Evolutionary conservation across 495 filamentous ascomycete genomes (phyloP), one percentile per base, ranked within the genome.

Genomic region (Tuber brumale): DNA sequence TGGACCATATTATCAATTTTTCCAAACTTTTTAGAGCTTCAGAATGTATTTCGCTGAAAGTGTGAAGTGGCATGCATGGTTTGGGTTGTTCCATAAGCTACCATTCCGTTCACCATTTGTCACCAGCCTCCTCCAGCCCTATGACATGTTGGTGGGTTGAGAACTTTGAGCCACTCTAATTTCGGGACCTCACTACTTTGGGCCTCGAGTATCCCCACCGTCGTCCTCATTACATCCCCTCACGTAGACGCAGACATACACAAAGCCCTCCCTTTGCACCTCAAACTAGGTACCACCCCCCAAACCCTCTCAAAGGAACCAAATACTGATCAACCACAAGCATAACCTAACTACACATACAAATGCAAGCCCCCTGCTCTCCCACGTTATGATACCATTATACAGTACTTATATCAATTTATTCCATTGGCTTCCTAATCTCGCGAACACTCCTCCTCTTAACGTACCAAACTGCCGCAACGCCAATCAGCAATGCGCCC

Each of bases 401-500:
- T 27, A 39, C n/a, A n/a, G n/a, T n/a, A n/a, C 51, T 3, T 61
- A 31, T 61, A 61, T 61, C 51, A 27, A 75, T 46, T 77, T 70
- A 78, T 31, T 80, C 76, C 31, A 77, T 74, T 51, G 78, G 73
- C 16, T 80, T 80, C 61, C 71, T 74, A 42, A 71, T n/a, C 18
- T 19, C 41, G 31, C 69, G n/a, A 31, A 46, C 37, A 31, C 73
- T 66, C 37, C 78, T 77, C 71, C 70, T 75, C 21, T 69, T 79
- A 66, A 80, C 71, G 27, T 80, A 80, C 77, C 76, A 80, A 51
- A 72, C 78, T 44, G 79, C 73, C 66, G 51, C 76, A 73, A 80
- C 66, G 43, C 78, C 77, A 69, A 80, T 80, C 48, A 80, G 44
- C 45, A 80, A 69, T 37, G 73, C 78, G 14, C 78, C 78, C 61